phyloP scores from a whole-genome alignment of 441 rosid species.

The Eruca vesicaria region DNA sequence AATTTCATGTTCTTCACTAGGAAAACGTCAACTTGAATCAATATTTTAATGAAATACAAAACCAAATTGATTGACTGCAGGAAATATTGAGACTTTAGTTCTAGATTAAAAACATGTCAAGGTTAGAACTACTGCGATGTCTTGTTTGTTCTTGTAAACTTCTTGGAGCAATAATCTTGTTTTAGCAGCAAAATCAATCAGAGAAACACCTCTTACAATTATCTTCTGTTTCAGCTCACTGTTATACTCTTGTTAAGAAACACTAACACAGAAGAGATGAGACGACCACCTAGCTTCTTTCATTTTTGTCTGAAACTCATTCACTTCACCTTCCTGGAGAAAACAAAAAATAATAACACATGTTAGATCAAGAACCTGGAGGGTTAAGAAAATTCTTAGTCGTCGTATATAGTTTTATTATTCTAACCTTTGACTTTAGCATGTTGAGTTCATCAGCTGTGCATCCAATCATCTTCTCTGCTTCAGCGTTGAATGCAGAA shows the following conservation, averaged over 20 bases:
- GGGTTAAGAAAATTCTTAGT: neutral
- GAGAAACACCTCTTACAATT: constrained; percentile 49
- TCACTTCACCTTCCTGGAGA: constrained; percentile 48
- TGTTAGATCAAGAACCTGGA: neutral
- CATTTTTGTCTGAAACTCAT: constrained; percentile 47
- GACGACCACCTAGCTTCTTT: constrained; percentile 76
- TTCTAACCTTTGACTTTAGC: constrained; percentile 54
- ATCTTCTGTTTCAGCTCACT: constrained; percentile 74
- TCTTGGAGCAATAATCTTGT: constrained; percentile 69
- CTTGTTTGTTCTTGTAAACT: constrained; percentile 57
- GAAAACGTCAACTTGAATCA: too few relatives aligned
- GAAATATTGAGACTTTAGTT: too few relatives aligned
- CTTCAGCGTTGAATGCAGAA: constrained; percentile 61
- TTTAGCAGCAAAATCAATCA: constrained; percentile 74
- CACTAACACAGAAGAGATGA: constrained; percentile 66
- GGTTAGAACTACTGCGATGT: constrained; percentile 34
- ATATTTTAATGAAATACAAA: too few relatives aligned
- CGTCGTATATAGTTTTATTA: neutral
- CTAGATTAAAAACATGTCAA: neutral
- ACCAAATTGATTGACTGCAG: too few relatives aligned
- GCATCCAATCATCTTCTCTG: constrained; percentile 66
- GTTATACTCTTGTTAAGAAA: constrained; percentile 58
- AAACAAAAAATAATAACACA: neutral
- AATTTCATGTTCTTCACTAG: too few relatives aligned
- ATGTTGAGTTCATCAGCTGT: constrained; percentile 68